phyloP scores from a whole-genome alignment of 768 basidiomycete genomes.

The Podaxis sp. region DNA sequence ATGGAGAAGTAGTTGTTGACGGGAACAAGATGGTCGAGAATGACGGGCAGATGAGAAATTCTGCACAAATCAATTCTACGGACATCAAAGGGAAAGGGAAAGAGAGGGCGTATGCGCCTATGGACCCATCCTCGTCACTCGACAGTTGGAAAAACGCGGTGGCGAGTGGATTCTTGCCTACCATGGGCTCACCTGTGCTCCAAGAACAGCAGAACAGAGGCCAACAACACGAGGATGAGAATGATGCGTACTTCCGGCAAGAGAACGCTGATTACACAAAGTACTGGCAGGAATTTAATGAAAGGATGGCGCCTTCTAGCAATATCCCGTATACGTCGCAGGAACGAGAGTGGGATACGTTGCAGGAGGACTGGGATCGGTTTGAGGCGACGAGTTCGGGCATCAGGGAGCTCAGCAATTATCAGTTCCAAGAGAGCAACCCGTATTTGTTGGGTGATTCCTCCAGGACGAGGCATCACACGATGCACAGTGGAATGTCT shows the following conservation, averaged over 20 bases:
- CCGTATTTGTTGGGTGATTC: constrained; percentile 71
- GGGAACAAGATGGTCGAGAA: constrained; percentile 75
- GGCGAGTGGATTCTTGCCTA: constrained; percentile 1
- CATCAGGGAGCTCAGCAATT: constrained; percentile 51
- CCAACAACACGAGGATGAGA: constrained; percentile 37
- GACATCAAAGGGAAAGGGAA: constrained; percentile 74
- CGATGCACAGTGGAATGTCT: constrained; percentile 33
- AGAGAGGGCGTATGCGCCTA: constrained; percentile 22
- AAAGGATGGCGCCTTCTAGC: constrained; percentile 17
- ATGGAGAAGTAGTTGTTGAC: constrained; percentile 74
- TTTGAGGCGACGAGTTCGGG: constrained; percentile 76
- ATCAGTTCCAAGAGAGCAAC: constrained; percentile 76
- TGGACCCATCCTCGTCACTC: constrained; percentile 21
- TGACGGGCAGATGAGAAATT: constrained; percentile 29
- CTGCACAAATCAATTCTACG: constrained; percentile 14
- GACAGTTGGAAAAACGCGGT: background rate
- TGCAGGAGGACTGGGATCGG: constrained; percentile 79
- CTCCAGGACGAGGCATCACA: constrained; percentile 50
- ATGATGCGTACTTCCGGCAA: constrained; percentile 68
- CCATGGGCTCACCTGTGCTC: background rate
- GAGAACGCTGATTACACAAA: constrained; percentile 66
- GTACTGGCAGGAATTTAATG: constrained; percentile 54
- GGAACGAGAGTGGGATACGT: constrained; percentile 51
- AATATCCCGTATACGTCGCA: constrained; percentile 23
- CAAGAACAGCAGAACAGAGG: constrained; percentile 10